Evolutionary conservation across 1,139 yeast genomes (phyloP).

Genomic region (Geotrichum phurueaensis): DNA sequence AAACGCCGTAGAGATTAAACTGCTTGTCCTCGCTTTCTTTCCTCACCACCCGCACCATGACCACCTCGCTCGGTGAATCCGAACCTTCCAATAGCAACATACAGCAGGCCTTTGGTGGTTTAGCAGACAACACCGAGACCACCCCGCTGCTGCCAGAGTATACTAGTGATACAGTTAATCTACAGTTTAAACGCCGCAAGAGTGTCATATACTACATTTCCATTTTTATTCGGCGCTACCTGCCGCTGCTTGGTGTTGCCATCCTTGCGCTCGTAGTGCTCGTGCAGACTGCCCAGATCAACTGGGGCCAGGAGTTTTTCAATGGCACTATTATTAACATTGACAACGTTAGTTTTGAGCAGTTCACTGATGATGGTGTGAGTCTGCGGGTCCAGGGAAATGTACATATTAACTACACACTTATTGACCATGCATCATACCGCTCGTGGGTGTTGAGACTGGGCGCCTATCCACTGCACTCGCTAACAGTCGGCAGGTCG

Average conservation of each 20-base stretch:
- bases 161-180: background rate
- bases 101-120: background rate
- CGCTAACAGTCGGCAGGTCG: constrained; percentile 3
- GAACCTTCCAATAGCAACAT: background rate
- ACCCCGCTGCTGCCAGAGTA: background rate
- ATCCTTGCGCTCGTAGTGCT: background rate
- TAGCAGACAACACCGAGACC: background rate
- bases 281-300: background rate
- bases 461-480: constrained; percentile 13
- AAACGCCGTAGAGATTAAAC: background rate
- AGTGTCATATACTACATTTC: background rate
- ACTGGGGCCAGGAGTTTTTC: constrained; percentile 13
- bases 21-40: background rate
- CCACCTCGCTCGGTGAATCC: background rate
- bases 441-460: constrained; percentile 8
- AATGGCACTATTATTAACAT: constrained; percentile 13
- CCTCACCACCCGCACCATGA: background rate
- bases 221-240: background rate
- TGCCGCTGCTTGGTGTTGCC: background rate
- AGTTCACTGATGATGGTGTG: constrained; percentile 13
- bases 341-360: constrained; percentile 8
- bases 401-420: constrained; percentile 10
- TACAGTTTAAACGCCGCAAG: background rate
- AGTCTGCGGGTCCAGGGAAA: constrained; percentile 11
- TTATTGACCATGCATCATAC: constrained; percentile 7